These are phyloP conservation scores for Dactylella cylindrospora DNA, from an alignment of 2,329 filamentous ascomycete genomes.

Conservation along the genomic window DNA sequence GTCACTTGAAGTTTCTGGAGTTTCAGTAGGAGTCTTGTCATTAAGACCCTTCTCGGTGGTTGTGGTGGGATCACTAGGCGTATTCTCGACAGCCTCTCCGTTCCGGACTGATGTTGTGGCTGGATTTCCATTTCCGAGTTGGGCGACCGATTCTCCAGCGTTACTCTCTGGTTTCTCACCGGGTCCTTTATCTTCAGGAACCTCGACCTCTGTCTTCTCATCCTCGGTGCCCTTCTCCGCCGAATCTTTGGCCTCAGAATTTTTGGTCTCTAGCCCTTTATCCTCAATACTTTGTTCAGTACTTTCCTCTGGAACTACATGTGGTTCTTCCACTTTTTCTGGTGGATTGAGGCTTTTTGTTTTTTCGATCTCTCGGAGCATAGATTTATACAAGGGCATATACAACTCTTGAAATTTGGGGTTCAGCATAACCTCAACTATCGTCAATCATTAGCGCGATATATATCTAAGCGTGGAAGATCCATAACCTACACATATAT, in stretches of 20 bases:
- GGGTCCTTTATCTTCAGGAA: too few species aligned
- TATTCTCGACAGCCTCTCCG: too few species aligned
- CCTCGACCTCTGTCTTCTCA: background rate
- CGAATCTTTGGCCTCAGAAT: background rate
- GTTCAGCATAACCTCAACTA: conserved; percentile 25
- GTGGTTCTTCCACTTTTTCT: too few species aligned
- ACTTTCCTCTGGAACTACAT: background rate
- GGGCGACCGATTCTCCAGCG: too few species aligned
- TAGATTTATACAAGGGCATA: conserved; percentile 4
- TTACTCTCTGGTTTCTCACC: too few species aligned
- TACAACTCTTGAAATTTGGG: conserved; percentile 16
- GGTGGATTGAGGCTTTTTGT: background rate
- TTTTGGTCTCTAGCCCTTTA: background rate
- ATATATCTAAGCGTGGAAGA: background rate
- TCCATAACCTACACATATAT: conserved; percentile 12
- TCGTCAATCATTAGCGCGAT: background rate
- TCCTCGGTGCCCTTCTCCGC: background rate
- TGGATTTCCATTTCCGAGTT: too few species aligned
- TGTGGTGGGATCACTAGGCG: too few species aligned
- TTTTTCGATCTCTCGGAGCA: background rate
- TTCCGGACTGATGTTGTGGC: too few species aligned
- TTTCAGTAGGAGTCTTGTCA: too few species aligned
- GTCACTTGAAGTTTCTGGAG: too few species aligned
- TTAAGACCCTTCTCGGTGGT: too few species aligned
- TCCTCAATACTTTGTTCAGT: background rate